A percentile compares a stretch with the other conserved stretches of the same genome.
These are phyloP conservation scores for Brassica incana DNA, from an alignment of 345 rosid species.

Conservation along the genomic window DNA sequence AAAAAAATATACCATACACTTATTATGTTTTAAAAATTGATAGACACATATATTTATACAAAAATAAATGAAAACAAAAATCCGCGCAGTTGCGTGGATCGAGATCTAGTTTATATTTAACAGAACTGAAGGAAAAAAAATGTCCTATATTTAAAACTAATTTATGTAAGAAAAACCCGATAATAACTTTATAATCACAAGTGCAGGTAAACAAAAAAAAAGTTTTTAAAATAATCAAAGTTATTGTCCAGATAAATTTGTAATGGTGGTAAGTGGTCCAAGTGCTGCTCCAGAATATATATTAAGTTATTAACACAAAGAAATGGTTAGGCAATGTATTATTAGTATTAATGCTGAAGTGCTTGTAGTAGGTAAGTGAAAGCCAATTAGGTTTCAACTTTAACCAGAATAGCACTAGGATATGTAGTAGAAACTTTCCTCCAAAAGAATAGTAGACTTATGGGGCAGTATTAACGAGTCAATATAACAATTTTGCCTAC, in stretches of 20 bases:
- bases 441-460: background rate
- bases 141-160: background rate
- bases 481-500: background rate
- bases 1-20: too few species aligned
- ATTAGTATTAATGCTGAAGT: slow-evolving; percentile 16
- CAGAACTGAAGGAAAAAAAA: background rate
- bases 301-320: background rate
- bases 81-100: too few species aligned
- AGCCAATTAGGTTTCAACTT: slow-evolving; percentile 10
- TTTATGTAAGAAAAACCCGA: background rate
- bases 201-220: background rate
- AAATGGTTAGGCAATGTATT: slow-evolving; percentile 19
- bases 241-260: background rate
- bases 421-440: slow-evolving; percentile 2
- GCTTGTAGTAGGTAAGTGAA: slow-evolving; percentile 34
- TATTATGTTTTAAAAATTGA: too few species aligned
- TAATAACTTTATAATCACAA: background rate
- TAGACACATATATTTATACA: too few species aligned
- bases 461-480: background rate
- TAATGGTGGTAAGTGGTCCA: background rate
- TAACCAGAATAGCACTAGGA: slow-evolving; percentile 9
- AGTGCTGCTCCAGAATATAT: slow-evolving; percentile 12
- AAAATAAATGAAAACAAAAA: too few species aligned
- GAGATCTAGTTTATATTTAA: background rate
- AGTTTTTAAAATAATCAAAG: background rate